Conservation (phyloP, 2,329 filamentous ascomycete species). For the Thyridium curvatum region DNA sequence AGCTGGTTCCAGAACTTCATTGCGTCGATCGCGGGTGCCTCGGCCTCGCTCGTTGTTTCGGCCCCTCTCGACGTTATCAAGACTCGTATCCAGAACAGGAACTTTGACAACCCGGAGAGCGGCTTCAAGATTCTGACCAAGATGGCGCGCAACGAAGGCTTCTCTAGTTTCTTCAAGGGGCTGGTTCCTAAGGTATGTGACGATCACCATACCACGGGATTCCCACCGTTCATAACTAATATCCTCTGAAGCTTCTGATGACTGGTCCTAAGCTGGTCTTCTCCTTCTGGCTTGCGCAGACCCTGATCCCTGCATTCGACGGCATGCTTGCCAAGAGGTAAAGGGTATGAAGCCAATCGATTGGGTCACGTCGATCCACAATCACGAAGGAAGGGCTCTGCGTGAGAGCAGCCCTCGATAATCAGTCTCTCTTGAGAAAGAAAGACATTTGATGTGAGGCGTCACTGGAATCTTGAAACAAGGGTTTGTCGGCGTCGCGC, state of each 20-base stretch:
- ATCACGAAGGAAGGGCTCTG: no score
- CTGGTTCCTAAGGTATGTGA: conserved; percentile 73
- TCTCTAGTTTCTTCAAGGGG: conserved; percentile 92
- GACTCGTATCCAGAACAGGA: conserved; percentile 95
- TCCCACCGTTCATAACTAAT: no score
- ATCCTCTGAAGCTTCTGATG: conserved; percentile 68
- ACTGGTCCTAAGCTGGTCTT: conserved; percentile 98
- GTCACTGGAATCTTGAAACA: no score
- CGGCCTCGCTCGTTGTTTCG: conserved; percentile 92
- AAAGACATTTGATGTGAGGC: no score
- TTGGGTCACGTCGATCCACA: no score
- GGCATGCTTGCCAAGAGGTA: conserved; percentile 26
- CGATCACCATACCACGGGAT: no score
- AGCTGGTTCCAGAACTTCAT: conserved; percentile 95
- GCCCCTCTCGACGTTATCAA: conserved; percentile 96
- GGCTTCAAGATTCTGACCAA: conserved; percentile 87
- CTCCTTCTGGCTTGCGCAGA: conserved; percentile 99
- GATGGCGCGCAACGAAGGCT: conserved; percentile 88
- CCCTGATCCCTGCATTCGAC: conserved; percentile 88
- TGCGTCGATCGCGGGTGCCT: conserved; percentile 90
- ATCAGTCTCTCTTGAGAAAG: no score
- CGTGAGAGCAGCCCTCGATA: no score
- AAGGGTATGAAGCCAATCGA: background rate
- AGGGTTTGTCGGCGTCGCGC: no score
- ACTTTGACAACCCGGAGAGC: conserved; percentile 96